Evolutionary conservation across 2,329 filamentous ascomycete species (phyloP).

Genomic region (Cercospora brassicicola): DNA sequence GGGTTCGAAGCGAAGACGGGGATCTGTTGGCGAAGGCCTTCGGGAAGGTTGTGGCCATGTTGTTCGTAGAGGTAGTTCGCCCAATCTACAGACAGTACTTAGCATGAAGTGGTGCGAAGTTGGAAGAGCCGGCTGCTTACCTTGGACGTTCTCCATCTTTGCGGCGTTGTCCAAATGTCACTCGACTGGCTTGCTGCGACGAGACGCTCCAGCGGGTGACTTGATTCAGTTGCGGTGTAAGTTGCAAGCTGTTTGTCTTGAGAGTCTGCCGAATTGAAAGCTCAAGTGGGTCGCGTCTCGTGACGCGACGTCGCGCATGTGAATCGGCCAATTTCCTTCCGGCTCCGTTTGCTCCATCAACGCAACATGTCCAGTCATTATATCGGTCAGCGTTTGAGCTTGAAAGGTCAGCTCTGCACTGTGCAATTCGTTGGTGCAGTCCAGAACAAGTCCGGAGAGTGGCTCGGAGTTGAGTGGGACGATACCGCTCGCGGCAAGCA

Average conservation of each 20-base stretch:
- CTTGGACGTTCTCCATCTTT: slow-evolving; percentile 37
- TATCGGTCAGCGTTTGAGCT: slow-evolving; percentile 74
- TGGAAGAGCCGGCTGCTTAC: slow-evolving; percentile 17
- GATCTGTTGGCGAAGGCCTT: slow-evolving; percentile 6
- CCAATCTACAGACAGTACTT: slow-evolving; percentile 33
- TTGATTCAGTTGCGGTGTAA: background rate
- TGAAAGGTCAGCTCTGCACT: slow-evolving; percentile 74
- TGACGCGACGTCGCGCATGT: background rate
- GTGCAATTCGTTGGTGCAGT: slow-evolving; percentile 80
- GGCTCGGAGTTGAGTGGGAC: slow-evolving; percentile 98
- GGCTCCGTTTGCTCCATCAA: background rate
- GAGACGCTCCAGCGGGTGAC: background rate
- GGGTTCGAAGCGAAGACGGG: slow-evolving; percentile 2
- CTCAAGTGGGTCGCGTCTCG: background rate
- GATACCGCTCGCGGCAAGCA: slow-evolving; percentile 84
- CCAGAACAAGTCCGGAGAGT: slow-evolving; percentile 71
- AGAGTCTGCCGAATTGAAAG: background rate
- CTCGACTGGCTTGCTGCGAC: background rate
- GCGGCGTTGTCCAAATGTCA: background rate
- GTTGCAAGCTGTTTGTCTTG: slow-evolving; percentile 5
- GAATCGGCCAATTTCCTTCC: slow-evolving; percentile 6
- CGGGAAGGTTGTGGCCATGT: slow-evolving; percentile 17
- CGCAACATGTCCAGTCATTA: slow-evolving; percentile 20
- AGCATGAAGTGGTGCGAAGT: background rate
- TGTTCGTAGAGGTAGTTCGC: slow-evolving; percentile 32